A percentile compares a stretch with the other conserved stretches of the same genome.
Conservation (phyloP, 2,329 filamentous ascomycete species). For the Leptosphaerulina australis region DNA sequence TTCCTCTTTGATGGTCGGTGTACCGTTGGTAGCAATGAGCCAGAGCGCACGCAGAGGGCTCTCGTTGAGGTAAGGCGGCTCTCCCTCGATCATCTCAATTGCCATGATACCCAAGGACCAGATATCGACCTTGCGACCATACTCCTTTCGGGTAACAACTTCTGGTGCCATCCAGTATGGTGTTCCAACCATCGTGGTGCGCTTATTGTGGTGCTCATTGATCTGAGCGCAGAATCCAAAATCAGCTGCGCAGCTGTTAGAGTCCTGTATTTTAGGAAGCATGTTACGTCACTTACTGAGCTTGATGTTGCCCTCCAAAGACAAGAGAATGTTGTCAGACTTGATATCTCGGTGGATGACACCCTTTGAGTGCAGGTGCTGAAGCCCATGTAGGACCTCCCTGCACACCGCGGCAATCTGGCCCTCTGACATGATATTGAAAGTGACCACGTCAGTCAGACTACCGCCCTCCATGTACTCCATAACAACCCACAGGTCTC, state of each 20-base stretch:
- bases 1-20: conserved; percentile 92
- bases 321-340: conserved; percentile 95
- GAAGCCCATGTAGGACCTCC: conserved; percentile 87
- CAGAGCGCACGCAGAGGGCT: conserved; percentile 91
- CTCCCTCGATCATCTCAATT: conserved; percentile 99
- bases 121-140: conserved; percentile 97
- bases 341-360: conserved; percentile 99
- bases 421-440: conserved; percentile 98
- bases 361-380: conserved; percentile 95
- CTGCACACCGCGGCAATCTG: conserved; percentile 96
- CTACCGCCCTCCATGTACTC: conserved; percentile 99
- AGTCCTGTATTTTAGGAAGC: neutral
- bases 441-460: conserved; percentile 96
- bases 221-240: conserved; percentile 99
- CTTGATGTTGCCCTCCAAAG: conserved; percentile 94
- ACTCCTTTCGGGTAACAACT: conserved; percentile 96
- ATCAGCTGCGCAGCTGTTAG: conserved; percentile 67
- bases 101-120: conserved; percentile 99
- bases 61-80: conserved; percentile 95
- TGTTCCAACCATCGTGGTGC: conserved; percentile 98
- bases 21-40: conserved; percentile 96
- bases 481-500: conserved; percentile 99
- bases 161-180: conserved; percentile 99
- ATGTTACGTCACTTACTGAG: conserved; percentile 69
- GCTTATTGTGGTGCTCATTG: conserved; percentile 95